Evolutionary conservation across 2,329 filamentous ascomycete species (phyloP).

Genomic region (Cercospora sp.): DNA sequence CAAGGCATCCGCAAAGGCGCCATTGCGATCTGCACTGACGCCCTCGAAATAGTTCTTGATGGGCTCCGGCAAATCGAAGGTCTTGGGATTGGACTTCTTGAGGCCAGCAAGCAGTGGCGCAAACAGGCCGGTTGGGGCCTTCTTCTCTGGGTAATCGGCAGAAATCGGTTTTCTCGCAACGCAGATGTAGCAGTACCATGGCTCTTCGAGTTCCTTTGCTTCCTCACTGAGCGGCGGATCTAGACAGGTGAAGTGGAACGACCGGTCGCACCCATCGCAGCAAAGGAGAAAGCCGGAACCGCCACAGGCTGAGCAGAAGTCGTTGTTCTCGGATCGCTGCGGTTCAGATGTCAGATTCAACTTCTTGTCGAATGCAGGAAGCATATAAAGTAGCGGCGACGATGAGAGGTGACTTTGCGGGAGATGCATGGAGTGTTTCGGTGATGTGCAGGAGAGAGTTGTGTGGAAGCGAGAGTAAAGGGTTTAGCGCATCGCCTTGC

Average conservation of each 20-base stretch:
- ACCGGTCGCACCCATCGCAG: constrained; percentile 87
- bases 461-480: constrained; percentile 44
- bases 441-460: constrained; percentile 29
- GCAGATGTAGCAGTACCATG: constrained; percentile 82
- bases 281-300: constrained; percentile 83
- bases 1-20: constrained; percentile 74
- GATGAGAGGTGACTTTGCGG: constrained; percentile 31
- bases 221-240: constrained; percentile 68
- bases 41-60: constrained; percentile 77
- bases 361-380: constrained; percentile 21
- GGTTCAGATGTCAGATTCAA: constrained; percentile 43
- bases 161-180: constrained; percentile 44
- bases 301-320: constrained; percentile 84
- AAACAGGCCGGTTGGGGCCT: constrained; percentile 56
- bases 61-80: constrained; percentile 61
- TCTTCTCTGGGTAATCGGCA: constrained; percentile 35
- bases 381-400: constrained; percentile 26
- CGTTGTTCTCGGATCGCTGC: constrained; percentile 67
- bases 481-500: constrained; percentile 34
- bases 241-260: constrained; percentile 87
- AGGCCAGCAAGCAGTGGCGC: constrained; percentile 59
- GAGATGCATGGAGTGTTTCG: constrained; percentile 34
- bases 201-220: constrained; percentile 57
- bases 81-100: constrained; percentile 39
- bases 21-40: constrained; percentile 72